Evolutionary conservation across 805 yeast genomes (phyloP).

Genomic region (Candida sakaeoensis): DNA sequence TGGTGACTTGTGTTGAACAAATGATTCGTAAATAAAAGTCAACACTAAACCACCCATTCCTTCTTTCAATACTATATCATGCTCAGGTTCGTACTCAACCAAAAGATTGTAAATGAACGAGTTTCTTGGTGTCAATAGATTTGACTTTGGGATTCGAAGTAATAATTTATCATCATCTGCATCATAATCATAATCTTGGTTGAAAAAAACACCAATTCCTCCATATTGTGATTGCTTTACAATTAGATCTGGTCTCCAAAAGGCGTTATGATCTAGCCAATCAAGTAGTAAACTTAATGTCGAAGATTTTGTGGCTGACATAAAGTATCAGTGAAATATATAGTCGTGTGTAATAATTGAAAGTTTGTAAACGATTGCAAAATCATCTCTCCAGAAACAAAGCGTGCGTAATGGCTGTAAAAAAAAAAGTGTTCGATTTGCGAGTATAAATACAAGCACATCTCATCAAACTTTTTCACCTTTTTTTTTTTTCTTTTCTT

Average conservation of each 20-base stretch:
- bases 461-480: constrained; percentile 11
- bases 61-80: constrained; percentile 30
- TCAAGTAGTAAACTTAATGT: constrained; percentile 9
- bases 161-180: constrained; percentile 19
- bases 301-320: constrained; percentile 8
- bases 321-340: background rate
- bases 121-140: constrained; percentile 55
- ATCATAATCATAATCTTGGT: constrained; percentile 22
- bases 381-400: background rate
- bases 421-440: no score
- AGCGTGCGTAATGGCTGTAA: background rate
- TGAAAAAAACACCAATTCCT: constrained; percentile 63
- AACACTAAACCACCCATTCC: constrained; percentile 68
- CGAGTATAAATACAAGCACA: constrained; percentile 4
- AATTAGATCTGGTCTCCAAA: constrained; percentile 49
- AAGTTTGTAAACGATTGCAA: constrained; percentile 1
- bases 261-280: constrained; percentile 60
- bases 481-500: constrained; percentile 2
- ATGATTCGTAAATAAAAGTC: constrained; percentile 68
- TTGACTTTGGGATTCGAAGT: constrained; percentile 58
- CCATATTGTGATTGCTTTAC: constrained; percentile 55
- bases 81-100: constrained; percentile 41
- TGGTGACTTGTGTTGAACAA: constrained; percentile 62
- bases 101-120: constrained; percentile 64
- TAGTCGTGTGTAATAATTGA: background rate